These are phyloP conservation scores for Lactifluus piperatus DNA, from an alignment of 768 basidiomycete species.

Conservation along the genomic window DNA sequence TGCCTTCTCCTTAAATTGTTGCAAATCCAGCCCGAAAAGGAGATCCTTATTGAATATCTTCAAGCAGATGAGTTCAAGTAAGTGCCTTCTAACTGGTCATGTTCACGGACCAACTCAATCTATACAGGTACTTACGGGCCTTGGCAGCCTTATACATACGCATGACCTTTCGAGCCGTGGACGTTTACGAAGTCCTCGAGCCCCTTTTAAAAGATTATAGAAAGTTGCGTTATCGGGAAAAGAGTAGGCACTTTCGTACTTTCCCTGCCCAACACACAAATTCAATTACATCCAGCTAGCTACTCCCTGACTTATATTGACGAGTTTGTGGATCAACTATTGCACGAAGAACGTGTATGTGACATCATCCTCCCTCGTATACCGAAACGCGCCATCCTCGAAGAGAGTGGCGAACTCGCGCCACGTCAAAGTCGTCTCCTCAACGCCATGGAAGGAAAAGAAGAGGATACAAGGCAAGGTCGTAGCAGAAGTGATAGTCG, in stretches of 20 bases:
- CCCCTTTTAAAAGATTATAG: slow-evolving; percentile 90
- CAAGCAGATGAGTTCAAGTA: slow-evolving; percentile 98
- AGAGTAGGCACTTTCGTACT: slow-evolving; percentile 44
- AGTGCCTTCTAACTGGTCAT: slow-evolving; percentile 24
- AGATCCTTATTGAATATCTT: slow-evolving; percentile 92
- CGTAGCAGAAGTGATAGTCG: slow-evolving; percentile 32
- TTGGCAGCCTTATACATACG: slow-evolving; percentile 91
- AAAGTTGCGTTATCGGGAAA: slow-evolving; percentile 74
- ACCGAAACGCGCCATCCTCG: slow-evolving; percentile 74
- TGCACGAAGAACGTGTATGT: slow-evolving; percentile 88
- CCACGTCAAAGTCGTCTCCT: slow-evolving; percentile 82
- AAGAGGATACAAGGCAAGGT: slow-evolving; percentile 35
- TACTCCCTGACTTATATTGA: slow-evolving; percentile 85
- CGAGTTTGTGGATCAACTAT: slow-evolving; percentile 78
- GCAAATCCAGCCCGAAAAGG: slow-evolving; percentile 96
- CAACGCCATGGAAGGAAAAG: slow-evolving; percentile 75
- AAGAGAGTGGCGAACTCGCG: slow-evolving; percentile 86
- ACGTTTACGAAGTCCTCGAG: slow-evolving; percentile 90
- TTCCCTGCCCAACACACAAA: neutral
- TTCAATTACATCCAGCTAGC: slow-evolving; percentile 47
- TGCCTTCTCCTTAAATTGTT: slow-evolving; percentile 89
- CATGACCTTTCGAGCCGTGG: slow-evolving; percentile 84
- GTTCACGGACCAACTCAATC: neutral
- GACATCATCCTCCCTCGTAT: slow-evolving; percentile 93
- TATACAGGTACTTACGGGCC: slow-evolving; percentile 79